These are phyloP conservation scores for Capniomyces stellatus DNA, from an alignment of 371 early-diverging fungal genomes.

Conservation along the genomic window DNA sequence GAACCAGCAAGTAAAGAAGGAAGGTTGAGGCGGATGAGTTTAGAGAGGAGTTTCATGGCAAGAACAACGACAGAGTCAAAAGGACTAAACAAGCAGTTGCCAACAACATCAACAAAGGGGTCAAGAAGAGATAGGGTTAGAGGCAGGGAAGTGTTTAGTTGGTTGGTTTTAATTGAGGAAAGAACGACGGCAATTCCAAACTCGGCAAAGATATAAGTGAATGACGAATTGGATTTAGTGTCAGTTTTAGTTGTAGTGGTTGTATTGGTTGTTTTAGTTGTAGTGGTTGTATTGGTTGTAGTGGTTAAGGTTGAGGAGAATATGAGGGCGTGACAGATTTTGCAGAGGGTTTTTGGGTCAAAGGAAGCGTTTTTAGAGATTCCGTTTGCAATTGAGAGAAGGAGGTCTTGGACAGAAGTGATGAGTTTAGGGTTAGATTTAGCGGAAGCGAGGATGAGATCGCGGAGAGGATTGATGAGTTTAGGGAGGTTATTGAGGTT, in stretches of 20 bases:
- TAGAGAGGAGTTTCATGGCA: conserved; percentile 45
- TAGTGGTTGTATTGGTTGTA: background rate
- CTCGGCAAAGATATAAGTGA: conserved; percentile 68
- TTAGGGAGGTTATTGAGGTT: no score
- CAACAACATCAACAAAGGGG: conserved; percentile 63
- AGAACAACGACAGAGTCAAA: conserved; percentile 45
- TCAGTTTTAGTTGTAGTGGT: conserved; percentile 4
- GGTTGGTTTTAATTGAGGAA: conserved; percentile 43
- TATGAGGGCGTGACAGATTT: no score
- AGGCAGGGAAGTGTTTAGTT: conserved; percentile 36
- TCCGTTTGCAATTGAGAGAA: no score
- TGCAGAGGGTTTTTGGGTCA: no score
- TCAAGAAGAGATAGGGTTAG: conserved; percentile 46
- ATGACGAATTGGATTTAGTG: background rate
- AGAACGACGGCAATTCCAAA: conserved; percentile 58
- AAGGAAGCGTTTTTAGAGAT: no score
- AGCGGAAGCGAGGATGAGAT: no score
- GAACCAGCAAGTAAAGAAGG: conserved; percentile 42
- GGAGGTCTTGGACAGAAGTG: no score
- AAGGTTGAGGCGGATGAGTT: conserved; percentile 46
- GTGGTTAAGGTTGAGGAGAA: no score
- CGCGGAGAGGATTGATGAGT: no score
- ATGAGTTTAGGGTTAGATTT: no score
- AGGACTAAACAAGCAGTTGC: conserved; percentile 62
- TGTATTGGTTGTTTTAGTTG: conserved; percentile 7